Conservation (phyloP, 2,329 filamentous ascomycete genomes). For the Cladophialophora chaetospira region DNA sequence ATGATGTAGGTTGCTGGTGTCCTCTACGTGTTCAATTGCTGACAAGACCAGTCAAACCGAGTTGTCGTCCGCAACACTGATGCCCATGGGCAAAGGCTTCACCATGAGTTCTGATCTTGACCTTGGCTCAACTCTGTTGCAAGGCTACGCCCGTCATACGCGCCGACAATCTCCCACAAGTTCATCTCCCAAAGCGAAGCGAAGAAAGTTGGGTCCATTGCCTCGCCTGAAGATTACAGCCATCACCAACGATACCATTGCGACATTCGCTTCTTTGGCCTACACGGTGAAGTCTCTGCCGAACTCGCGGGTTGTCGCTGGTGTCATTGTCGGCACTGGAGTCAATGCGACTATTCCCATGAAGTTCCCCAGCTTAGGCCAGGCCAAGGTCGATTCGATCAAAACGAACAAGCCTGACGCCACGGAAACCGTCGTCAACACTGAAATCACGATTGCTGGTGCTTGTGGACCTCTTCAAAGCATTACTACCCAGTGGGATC, state of each 20-base stretch:
- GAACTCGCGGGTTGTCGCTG: conserved; percentile 71
- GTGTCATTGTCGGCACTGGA: conserved; percentile 78
- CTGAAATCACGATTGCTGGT: conserved; percentile 80
- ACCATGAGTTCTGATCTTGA: conserved; percentile 58
- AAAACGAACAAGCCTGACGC: conserved; percentile 53
- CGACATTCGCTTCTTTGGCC: conserved; percentile 75
- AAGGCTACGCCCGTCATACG: conserved; percentile 57
- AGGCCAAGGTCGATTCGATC: conserved; percentile 60
- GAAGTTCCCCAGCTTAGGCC: conserved; percentile 62
- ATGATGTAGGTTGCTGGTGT: conserved; percentile 45
- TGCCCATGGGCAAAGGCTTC: conserved; percentile 62
- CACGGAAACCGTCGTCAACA: conserved; percentile 75
- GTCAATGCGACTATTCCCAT: conserved; percentile 80
- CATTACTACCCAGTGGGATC: conserved; percentile 72
- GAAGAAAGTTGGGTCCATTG: conserved; percentile 49
- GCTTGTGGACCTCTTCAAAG: conserved; percentile 67
- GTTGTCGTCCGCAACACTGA: conserved; percentile 56
- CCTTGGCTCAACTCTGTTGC: conserved; percentile 56
- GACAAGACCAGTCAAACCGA: conserved; percentile 50
- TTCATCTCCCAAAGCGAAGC: conserved; percentile 47
- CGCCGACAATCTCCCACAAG: conserved; percentile 37
- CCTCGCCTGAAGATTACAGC: conserved; percentile 71
- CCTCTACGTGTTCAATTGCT: conserved; percentile 3
- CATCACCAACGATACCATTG: conserved; percentile 80
- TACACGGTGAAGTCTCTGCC: conserved; percentile 66